Evolutionary conservation across 2,329 filamentous ascomycete species (phyloP), one percentile per base, ranked within the genome.

Genomic region (Talaromyces marneffei): DNA sequence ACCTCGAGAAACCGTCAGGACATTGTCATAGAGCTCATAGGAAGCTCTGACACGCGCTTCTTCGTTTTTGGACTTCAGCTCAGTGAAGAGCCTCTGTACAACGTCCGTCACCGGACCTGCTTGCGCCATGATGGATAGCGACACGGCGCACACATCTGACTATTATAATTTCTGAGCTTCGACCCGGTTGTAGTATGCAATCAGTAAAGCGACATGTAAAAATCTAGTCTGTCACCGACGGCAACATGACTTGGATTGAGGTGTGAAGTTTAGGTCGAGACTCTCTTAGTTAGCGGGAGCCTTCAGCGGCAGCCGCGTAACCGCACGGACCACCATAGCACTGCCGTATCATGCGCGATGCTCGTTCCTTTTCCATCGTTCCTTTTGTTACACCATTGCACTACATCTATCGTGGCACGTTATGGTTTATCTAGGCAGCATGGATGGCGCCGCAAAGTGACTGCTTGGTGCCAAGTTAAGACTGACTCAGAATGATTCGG

Each of bases 11-110:
- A 78, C 75, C 14, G 77, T 71, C 50, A 77, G 67, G 42, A 80
- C 77, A 63, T 77, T 77, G 35, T 79, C 76, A 53, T 77, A 74
- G 61, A 81, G 73, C 70, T 81, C 79, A 65, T 73, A 77, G 60
- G 79, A 75, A 70, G 79, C 79, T 73, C 77, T 76, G 68, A 79
- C 77, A 63, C 78, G 75, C 59, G 71, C 73, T 64, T 80, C 79
- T 63, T 80, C 78, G 66, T 79, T 79, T 73, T 84, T 85, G 62
- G 82, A 85, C 67, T 81, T 82, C 64, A 86, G 76, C 70, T 85
- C 83, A 62, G 74, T 67, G 68, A 84, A 84, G 67, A 85, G 78
- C 70, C 83, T 78, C 71, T 83, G 82, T 66, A 82, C 77, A 62
- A 78, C 72, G 70, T 82, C 80, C 62, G 73, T 74, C 61, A 75